Evolutionary conservation across 176 grass and related monocot species (phyloP), one percentile per base, ranked within the genome.

Genomic region (Neostapfia colusana): DNA sequence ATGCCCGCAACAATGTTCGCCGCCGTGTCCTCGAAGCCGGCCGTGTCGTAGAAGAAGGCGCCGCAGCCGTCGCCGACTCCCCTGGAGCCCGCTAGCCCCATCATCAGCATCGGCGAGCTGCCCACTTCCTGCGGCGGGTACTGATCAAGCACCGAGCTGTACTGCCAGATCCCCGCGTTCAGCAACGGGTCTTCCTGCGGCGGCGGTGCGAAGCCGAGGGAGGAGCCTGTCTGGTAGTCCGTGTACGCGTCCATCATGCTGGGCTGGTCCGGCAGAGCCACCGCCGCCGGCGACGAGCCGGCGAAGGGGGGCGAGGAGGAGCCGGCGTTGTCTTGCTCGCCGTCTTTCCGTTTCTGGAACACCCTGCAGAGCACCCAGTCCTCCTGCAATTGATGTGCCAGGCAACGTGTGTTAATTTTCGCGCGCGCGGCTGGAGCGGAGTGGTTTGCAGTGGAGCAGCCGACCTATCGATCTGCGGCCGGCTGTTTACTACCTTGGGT

Each of bases 321-420:
- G 43, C 58, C 43, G 44, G 3, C 21, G 48, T 12, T 79, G 31
- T 92, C 87, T 0, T 88, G 84, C 24, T 92, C 89, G 44, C 69
- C 40, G 14, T 87, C 85, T 58, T 93, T 93, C 66, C 63, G 78
- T 11, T 97, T 97, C 76, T 89, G 71, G 69, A 97, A 93, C 59
- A 97, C 94, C 76, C 88, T 91, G 67, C 94, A 97, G 0, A 97
- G 88, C 65, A 97, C 94, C 94, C 90, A 93, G 50, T 93, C 91
- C 83, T 93, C 90, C 90, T 96, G 89, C 15, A 41, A 51, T n/a
- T n/a, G n/a, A n/a, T 72, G 51, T 21, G 51, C 20, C 51, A 21
- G 38, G 38, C 38, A 1, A 44, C 10, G 10, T 2, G 42, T 44
- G 42, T 44, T 31, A 2, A 12, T 12, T 10, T 10, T 10, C 42